Base-by-base conservation (phyloP, 441 rosid species). In the Gossypium schwendimanii region DNA sequence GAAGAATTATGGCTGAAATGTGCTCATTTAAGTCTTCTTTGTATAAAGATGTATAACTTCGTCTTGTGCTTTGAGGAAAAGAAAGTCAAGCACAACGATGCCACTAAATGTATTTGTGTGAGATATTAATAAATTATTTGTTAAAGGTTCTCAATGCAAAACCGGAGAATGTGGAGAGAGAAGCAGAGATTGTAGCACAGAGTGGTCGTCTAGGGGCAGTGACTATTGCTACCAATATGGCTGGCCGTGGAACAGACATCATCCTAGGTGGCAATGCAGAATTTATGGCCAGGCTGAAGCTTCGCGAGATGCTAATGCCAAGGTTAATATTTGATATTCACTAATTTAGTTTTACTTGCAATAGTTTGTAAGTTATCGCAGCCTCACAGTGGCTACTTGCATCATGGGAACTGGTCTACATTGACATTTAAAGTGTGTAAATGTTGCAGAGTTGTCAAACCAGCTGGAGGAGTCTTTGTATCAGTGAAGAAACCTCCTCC, bases 161-260 rank as follows among this genome's bases (percentile, higher is more conserved):
- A 83, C 98, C 98, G 39, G 97, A 94, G 83, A 94, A 94, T 84
- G 98, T 94, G 78, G 98, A 94, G 85, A 89, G 98, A 83, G 98
- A 94, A 88, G 98, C 98, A 54, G 98, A 94, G 84, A 94, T 94
- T 78, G 98, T 94, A 75, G 97, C 97, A 55, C 98, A 94, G 80
- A 94, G 98, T 75, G 98, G 98, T 70, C 98, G 98, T 81, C 84
- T 87, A 67, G 97, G 96, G 72, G 97, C 97, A 15, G 98, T 94
- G 69, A 94, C 97, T 68, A 94, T 94, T 77, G 98, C 98, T 69
- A 94, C 98, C 73, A 92, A 94, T 77, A 94, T 92, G 98, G 98
- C 97, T 23, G 98, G 98, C 76, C 96, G 97, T 80, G 98, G 98
- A 82, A 94, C 98, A 74, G 98, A 94, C 79, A 94, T 92, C 63